Conservation (phyloP, 2,329 filamentous ascomycete genomes). For the Zasmidium angulare region DNA sequence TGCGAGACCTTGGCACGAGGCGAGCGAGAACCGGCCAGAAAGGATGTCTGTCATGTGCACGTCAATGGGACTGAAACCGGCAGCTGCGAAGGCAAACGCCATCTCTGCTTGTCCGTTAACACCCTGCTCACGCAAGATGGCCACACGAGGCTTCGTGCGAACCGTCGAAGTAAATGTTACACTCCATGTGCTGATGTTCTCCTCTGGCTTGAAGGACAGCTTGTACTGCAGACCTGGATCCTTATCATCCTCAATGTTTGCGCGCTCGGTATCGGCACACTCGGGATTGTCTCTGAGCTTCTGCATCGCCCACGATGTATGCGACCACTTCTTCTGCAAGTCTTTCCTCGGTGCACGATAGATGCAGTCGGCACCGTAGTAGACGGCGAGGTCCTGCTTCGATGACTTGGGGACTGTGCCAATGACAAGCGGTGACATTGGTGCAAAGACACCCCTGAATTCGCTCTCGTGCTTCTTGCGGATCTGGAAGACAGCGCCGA, state of each 20-base stretch:
- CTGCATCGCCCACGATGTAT: constrained; percentile 89
- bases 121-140: constrained; percentile 91
- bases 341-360: constrained; percentile 67
- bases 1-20: constrained; percentile 81
- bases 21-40: constrained; percentile 73
- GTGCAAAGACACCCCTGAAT: constrained; percentile 85
- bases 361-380: constrained; percentile 67
- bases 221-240: constrained; percentile 85
- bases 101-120: constrained; percentile 97
- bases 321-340: constrained; percentile 85
- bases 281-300: constrained; percentile 82
- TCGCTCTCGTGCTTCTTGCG: constrained; percentile 78
- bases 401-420: constrained; percentile 68
- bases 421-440: constrained; percentile 79
- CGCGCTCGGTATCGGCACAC: constrained; percentile 82
- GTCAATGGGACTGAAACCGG: constrained; percentile 88
- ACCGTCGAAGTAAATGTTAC: constrained; percentile 62
- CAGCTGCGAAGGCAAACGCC: constrained; percentile 90
- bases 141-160: constrained; percentile 70
- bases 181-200: constrained; percentile 70
- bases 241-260: constrained; percentile 68
- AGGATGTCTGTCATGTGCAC: constrained; percentile 95
- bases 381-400: constrained; percentile 76
- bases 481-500: constrained; percentile 94
- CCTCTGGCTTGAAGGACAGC: constrained; percentile 75